A percentile compares a stretch with the other conserved stretches of the same genome.
Conservation (phyloP, 148 eudicot genomes). For the Amaranthus palmeri region DNA sequence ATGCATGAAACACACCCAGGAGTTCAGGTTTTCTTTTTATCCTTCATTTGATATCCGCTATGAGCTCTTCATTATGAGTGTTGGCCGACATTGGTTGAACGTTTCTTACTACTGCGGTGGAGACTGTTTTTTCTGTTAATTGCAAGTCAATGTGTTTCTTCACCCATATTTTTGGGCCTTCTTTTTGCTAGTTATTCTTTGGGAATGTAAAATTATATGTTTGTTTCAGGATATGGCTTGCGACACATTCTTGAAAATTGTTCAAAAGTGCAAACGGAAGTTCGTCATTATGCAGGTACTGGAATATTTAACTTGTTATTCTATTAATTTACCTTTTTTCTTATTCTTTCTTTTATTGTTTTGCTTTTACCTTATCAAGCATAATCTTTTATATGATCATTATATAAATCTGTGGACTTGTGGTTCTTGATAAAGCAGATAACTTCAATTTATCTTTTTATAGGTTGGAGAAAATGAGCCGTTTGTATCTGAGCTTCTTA, state of each 20-base stretch:
- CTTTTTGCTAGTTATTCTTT: not conserved
- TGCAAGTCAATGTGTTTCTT: not conserved
- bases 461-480: slow-evolving; percentile 98
- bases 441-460: slow-evolving; percentile 4
- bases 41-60: not conserved
- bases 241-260: slow-evolving; percentile 95
- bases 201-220: not conserved
- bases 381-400: not conserved
- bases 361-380: not conserved
- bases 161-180: not conserved
- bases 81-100: not conserved
- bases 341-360: not conserved
- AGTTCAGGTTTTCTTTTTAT: slow-evolving; percentile 62
- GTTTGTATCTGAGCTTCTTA: slow-evolving; percentile 94
- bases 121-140: not conserved
- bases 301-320: not conserved
- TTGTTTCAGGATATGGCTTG: slow-evolving; percentile 94
- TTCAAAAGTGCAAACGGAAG: slow-evolving; percentile 97
- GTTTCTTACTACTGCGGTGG: not conserved
- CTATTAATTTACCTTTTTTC: not conserved
- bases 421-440: not conserved
- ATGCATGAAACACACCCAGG: slow-evolving; percentile 99
- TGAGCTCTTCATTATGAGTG: not conserved
- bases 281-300: slow-evolving; percentile 87
- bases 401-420: not conserved